Base-by-base conservation (phyloP, 2,329 filamentous ascomycete genomes). In the Trichoderma sp. region DNA sequence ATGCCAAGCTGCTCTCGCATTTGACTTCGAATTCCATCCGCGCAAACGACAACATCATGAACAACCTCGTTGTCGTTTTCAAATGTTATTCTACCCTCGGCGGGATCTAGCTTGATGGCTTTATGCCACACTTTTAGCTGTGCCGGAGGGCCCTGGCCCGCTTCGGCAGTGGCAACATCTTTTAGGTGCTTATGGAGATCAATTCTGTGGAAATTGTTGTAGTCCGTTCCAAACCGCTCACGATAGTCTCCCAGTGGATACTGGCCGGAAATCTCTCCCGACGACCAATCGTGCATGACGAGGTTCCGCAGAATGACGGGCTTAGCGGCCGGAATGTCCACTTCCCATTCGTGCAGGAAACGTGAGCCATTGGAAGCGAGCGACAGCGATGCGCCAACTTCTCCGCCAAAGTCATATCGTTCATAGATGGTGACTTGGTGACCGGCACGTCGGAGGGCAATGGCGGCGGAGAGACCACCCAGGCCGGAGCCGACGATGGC, bases 201-300 rank as follows among this genome's bases (percentile, higher is more conserved):
- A 77, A 90, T 88, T 1, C 91, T 85, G 79, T 92, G 90, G 79
- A 92, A 92, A 88, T 91, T 91, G 81, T 91, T 89, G 81, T 92
- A 91, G 11, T 88, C 83, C 33, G 89, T 87, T 31, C 90, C 90
- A 88, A 90, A 92, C 73, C 85, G 86, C 80, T 89, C 82, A 79
- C 92, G 87, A 77, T 93, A 93, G 79, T 92, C 90, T 27, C 83
- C 86, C 12, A 93, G 83, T 77, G 88, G 87, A 78, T 91, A 91
- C 3, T 89, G 87, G 77, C 87, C 91, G 33, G 88, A 85, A 0
- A 89, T 86, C 80, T 91, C 87, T 1, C 91, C 91, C 1, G 90
- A 92, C 78, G 88, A 85, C 90, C 90, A 92, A 81, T 92, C 90
- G 7, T 88, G 88, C 77, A 89, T 90, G 82, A 93, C 91, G 64